Conservation (phyloP, 1,139 yeast genomes). For the Suhomyces ambrosiae region DNA sequence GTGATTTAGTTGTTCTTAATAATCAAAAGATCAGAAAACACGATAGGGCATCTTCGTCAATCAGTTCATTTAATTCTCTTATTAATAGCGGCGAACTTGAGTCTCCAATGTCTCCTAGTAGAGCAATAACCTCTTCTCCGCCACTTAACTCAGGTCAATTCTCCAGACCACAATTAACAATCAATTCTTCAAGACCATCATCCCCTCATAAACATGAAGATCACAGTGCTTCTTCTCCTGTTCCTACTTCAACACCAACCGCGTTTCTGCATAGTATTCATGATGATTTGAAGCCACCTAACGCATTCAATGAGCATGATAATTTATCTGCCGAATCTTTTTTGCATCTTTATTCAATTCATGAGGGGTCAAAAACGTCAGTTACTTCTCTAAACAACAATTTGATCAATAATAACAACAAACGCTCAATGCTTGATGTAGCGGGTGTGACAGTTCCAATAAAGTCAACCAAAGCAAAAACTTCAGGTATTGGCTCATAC, state of each 20-base stretch:
- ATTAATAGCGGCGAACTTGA: constrained; percentile 11
- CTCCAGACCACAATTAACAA: constrained; percentile 1
- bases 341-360: constrained; percentile 12
- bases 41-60: constrained; percentile 27
- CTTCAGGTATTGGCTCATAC: constrained; percentile 11
- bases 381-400: constrained; percentile 7
- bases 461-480: background rate
- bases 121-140: constrained; percentile 9
- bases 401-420: constrained; percentile 8
- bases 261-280: constrained; percentile 4
- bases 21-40: constrained; percentile 27
- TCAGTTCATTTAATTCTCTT: constrained; percentile 27
- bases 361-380: constrained; percentile 11
- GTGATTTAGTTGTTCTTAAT: constrained; percentile 31
- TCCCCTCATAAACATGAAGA: constrained; percentile 1
- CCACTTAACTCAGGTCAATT: background rate
- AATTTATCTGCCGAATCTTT: constrained; percentile 12
- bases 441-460: constrained; percentile 4
- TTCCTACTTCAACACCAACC: constrained; percentile 12
- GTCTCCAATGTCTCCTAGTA: constrained; percentile 7
- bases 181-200: background rate
- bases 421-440: constrained; percentile 23
- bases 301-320: constrained; percentile 3
- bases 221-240: constrained; percentile 4
- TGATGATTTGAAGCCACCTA: constrained; percentile 8